A percentile compares a stretch with the other conserved stretches of the same genome.
These are phyloP conservation scores for Trypethelium eluteriae DNA, from an alignment of 495 filamentous ascomycete genomes.

Conservation along the genomic window DNA sequence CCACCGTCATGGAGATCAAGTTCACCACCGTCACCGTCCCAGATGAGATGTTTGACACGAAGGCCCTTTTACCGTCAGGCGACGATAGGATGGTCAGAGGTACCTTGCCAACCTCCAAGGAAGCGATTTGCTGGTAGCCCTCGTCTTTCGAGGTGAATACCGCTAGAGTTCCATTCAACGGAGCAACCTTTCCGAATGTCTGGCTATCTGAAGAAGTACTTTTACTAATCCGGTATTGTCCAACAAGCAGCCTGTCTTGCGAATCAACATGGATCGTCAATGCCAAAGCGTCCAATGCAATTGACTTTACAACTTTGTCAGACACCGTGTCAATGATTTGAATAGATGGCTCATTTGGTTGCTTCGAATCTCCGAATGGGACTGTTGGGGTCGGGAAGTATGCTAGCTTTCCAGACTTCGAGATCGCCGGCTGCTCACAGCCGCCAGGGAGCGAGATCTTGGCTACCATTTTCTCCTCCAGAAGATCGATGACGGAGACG, in stretches of 20 bases:
- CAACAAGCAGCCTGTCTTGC: background rate
- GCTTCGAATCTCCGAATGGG: background rate
- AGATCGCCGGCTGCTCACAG: constrained; percentile 5
- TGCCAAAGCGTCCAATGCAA: background rate
- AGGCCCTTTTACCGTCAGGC: background rate
- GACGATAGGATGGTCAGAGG: background rate
- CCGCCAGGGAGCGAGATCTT: background rate
- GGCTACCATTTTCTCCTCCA: background rate
- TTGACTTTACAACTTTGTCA: background rate
- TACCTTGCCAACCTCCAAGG: background rate
- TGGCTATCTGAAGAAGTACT: background rate
- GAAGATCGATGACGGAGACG: constrained; percentile 5
- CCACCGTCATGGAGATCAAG: background rate
- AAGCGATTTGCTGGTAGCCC: background rate
- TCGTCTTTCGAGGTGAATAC: background rate
- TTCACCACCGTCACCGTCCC: background rate
- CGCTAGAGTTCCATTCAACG: background rate
- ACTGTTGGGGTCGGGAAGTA: background rate
- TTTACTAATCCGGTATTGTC: background rate
- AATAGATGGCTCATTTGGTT: background rate
- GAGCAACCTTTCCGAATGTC: background rate
- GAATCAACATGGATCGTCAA: background rate
- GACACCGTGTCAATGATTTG: background rate
- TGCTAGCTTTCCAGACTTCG: background rate
- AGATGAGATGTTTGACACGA: background rate